These are phyloP conservation scores for Penicillium psychrosexuale DNA, from an alignment of 2,329 filamentous ascomycete genomes.

Conservation along the genomic window DNA sequence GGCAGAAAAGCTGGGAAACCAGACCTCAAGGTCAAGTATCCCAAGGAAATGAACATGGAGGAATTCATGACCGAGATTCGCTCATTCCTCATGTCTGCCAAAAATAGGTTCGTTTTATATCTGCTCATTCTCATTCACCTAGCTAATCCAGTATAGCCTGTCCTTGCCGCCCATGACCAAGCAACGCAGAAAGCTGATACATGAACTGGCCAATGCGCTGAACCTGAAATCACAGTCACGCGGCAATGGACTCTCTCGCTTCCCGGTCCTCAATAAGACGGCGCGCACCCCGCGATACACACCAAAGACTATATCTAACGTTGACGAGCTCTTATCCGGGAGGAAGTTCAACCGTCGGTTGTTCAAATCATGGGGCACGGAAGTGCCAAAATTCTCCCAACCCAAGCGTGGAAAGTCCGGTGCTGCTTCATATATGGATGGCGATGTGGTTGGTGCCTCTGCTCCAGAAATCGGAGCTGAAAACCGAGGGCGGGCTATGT, in stretches of 20 bases:
- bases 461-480: constrained; percentile 79
- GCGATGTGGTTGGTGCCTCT: constrained; percentile 80
- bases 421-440: constrained; percentile 66
- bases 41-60: constrained; percentile 65
- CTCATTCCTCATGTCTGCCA: constrained; percentile 63
- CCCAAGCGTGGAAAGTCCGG: constrained; percentile 38
- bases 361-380: constrained; percentile 25
- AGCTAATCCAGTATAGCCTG: constrained; percentile 51
- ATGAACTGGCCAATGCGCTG: constrained; percentile 72
- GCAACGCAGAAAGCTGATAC: constrained; percentile 70
- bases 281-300: constrained; percentile 61
- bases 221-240: constrained; percentile 80
- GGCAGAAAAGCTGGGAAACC: constrained; percentile 55
- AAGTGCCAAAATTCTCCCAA: constrained; percentile 20
- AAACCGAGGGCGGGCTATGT: constrained; percentile 80
- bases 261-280: constrained; percentile 74
- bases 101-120: constrained; percentile 56
- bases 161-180: constrained; percentile 82
- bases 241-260: constrained; percentile 69
- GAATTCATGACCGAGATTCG: constrained; percentile 71
- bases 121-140: background rate
- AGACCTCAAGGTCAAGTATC: constrained; percentile 68
- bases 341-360: constrained; percentile 29
- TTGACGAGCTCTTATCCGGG: constrained; percentile 42
- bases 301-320: constrained; percentile 51